phyloP scores from a whole-genome alignment of 2,329 filamentous ascomycete species.

The Graphium sp. region DNA sequence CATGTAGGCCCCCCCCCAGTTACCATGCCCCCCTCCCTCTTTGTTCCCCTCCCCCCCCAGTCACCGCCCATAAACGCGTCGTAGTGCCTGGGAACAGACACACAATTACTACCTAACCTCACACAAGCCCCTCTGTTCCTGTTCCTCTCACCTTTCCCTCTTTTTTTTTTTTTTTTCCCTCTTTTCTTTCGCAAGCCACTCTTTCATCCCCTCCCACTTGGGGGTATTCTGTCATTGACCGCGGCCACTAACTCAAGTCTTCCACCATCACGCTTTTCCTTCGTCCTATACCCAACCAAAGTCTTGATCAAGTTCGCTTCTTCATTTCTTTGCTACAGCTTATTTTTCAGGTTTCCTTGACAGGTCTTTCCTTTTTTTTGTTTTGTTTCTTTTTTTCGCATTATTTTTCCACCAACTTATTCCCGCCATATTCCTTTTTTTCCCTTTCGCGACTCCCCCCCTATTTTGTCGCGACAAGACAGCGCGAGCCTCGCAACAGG shows the following conservation, averaged over 20 bases:
- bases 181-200: not conserved
- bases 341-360: constrained; percentile 1
- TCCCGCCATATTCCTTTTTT: constrained; percentile 8
- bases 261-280: not conserved
- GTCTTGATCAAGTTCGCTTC: not conserved
- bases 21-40: not conserved
- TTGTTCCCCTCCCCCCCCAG: not conserved
- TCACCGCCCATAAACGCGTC: no score
- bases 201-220: not conserved
- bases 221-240: no score
- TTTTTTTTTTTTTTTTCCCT: constrained; percentile 2
- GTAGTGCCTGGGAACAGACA: no score
- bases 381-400: constrained; percentile 6
- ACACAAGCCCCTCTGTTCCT: not conserved
- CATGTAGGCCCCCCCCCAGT: not conserved
- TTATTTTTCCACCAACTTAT: constrained; percentile 8
- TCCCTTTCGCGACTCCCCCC: no score
- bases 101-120: not conserved
- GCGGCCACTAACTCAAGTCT: no score
- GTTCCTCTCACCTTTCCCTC: not conserved
- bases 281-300: not conserved
- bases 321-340: constrained; percentile 2
- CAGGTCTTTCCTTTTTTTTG: constrained; percentile 2
- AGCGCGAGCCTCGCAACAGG: no score
- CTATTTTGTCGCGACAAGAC: no score